These are phyloP conservation scores for Cylindrotheca closterium DNA, from an alignment of 108 stramenopile species.

Conservation along the genomic window DNA sequence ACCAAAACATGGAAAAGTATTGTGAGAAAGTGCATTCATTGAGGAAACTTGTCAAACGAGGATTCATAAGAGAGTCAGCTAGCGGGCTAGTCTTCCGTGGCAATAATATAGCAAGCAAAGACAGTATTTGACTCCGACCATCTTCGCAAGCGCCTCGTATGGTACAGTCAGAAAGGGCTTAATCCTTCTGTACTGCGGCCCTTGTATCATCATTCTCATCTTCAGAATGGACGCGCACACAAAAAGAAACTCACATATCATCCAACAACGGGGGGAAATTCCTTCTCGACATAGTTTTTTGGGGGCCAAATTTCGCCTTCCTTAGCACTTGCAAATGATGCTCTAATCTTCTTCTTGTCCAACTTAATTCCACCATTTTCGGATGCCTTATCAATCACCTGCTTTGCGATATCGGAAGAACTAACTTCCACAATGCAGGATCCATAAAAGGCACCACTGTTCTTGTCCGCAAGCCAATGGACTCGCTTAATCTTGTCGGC, in stretches of 20 bases:
- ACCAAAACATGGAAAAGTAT: too few relatives aligned
- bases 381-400: conserved; percentile 14
- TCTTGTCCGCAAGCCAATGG: conserved; percentile 62
- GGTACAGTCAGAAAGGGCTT: conserved; percentile 38
- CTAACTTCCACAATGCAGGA: conserved; percentile 58
- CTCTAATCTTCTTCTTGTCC: conserved; percentile 27
- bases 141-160: conserved; percentile 38
- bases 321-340: conserved; percentile 12
- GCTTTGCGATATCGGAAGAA: conserved; percentile 23
- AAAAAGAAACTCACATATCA: neutral
- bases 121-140: conserved; percentile 69
- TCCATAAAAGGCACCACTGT: conserved; percentile 58
- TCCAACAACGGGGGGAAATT: conserved; percentile 43
- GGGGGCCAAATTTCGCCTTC: conserved; percentile 33
- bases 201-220: conserved; percentile 43
- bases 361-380: conserved; percentile 15
- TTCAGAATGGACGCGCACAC: neutral
- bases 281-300: conserved; percentile 14
- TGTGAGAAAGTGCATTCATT: too few relatives aligned
- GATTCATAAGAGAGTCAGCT: conserved; percentile 11
- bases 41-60: too few relatives aligned
- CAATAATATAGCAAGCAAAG: conserved; percentile 37
- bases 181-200: conserved; percentile 35
- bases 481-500: conserved; percentile 12
- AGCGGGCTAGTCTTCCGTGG: conserved; percentile 29